These are phyloP conservation scores for Malassezia globosa DNA, from an alignment of 1,284 basidiomycete species.

Conservation along the genomic window DNA sequence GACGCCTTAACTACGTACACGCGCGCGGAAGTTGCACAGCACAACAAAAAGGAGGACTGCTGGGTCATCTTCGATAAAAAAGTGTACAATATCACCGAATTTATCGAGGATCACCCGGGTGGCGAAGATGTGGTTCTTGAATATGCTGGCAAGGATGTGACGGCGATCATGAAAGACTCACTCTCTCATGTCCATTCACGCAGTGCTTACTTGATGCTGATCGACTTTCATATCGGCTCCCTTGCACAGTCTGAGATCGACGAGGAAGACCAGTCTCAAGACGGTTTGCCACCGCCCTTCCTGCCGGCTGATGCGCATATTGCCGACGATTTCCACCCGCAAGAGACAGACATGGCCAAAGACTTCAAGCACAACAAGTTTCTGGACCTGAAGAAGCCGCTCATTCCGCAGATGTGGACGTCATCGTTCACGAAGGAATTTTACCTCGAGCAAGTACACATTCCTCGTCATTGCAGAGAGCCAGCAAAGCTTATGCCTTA, in stretches of 20 bases:
- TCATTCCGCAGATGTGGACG: conserved; percentile 73
- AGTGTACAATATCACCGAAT: conserved; percentile 52
- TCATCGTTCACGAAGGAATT: conserved; percentile 84
- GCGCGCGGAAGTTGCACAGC: conserved; percentile 25
- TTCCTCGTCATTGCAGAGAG: conserved; percentile 71
- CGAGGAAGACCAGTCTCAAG: conserved; percentile 21
- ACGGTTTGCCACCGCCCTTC: conserved; percentile 15
- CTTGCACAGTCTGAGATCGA: conserved; percentile 15
- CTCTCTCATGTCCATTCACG: conserved; percentile 85
- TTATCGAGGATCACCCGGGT: conserved; percentile 50
- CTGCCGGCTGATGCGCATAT: conserved; percentile 48
- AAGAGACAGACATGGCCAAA: conserved; percentile 30
- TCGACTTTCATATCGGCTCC: conserved; percentile 54
- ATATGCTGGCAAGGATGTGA: conserved; percentile 74
- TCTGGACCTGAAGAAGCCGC: conserved; percentile 74
- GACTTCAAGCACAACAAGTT: conserved; percentile 71
- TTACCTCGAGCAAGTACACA: conserved; percentile 91
- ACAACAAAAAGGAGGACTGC: conserved; percentile 58
- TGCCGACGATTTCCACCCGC: conserved; percentile 48
- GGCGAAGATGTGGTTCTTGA: conserved; percentile 53
- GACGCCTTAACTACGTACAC: too few relatives aligned
- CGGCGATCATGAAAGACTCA: conserved; percentile 66
- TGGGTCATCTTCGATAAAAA: conserved; percentile 49
- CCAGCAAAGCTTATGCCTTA: conserved; percentile 80
- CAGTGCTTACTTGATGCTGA: conserved; percentile 80